Conservation (phyloP, 306 rosid species). For the Bauhinia variegata region DNA sequence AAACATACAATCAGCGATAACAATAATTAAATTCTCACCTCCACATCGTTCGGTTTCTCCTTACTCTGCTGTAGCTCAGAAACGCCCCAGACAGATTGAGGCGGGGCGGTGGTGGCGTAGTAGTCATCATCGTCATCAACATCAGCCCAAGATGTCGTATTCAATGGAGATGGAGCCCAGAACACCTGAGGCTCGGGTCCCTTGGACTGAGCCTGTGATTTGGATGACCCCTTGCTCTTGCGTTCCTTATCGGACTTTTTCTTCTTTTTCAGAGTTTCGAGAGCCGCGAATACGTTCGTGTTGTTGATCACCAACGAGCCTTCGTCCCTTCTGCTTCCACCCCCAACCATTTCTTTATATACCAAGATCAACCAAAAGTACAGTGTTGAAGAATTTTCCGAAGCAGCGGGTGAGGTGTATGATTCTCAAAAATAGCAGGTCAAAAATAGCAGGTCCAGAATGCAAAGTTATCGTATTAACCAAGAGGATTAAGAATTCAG, state of each 20-base stretch:
- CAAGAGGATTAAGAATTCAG: slow-evolving; percentile 7
- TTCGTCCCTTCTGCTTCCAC: slow-evolving; percentile 87
- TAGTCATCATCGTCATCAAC: slow-evolving; percentile 90
- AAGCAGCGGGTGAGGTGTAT: neutral
- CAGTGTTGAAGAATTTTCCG: neutral
- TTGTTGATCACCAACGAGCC: slow-evolving; percentile 78
- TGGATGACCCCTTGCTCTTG: slow-evolving; percentile 65
- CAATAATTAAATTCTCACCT: slow-evolving; percentile 53
- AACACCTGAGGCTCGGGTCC: slow-evolving; percentile 64
- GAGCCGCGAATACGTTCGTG: slow-evolving; percentile 88
- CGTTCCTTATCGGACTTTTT: slow-evolving; percentile 87
- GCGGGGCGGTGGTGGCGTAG: slow-evolving; percentile 74
- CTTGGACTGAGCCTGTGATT: slow-evolving; percentile 48
- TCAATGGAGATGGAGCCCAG: slow-evolving; percentile 84
- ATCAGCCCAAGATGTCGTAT: slow-evolving; percentile 83
- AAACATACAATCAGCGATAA: neutral
- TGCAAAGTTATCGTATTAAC: slow-evolving; percentile 8
- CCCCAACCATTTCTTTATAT: slow-evolving; percentile 68
- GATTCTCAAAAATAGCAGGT: neutral
- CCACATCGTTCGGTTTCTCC: slow-evolving; percentile 48
- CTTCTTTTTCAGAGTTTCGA: slow-evolving; percentile 85
- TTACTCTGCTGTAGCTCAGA: slow-evolving; percentile 56
- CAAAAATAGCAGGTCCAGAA: neutral
- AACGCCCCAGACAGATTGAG: slow-evolving; percentile 64
- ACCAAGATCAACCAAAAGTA: slow-evolving; percentile 42